These are phyloP conservation scores for Debaryomyces sp. DNA, from an alignment of 1,139 yeast genomes.

Conservation along the genomic window DNA sequence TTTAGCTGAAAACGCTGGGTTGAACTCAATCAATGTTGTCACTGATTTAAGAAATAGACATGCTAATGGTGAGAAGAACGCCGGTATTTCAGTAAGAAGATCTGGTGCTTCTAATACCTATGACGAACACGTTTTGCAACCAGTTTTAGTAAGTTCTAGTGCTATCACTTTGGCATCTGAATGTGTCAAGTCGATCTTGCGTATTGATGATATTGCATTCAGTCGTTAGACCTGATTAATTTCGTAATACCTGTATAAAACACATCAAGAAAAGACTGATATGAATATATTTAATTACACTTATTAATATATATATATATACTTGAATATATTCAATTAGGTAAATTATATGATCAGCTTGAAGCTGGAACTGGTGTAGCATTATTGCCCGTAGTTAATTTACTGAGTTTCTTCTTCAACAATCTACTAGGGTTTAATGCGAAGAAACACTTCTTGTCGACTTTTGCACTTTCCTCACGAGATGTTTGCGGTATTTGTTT, in stretches of 20 bases:
- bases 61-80: conserved; percentile 85
- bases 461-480: conserved; percentile 61
- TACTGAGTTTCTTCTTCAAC: conserved; percentile 43
- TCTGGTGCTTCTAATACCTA: conserved; percentile 91
- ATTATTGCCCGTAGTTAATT: conserved; percentile 12
- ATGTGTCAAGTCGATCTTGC: conserved; percentile 90
- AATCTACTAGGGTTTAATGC: conserved; percentile 60
- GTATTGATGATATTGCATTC: conserved; percentile 92
- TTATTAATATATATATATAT: conserved; percentile 4
- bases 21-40: conserved; percentile 91
- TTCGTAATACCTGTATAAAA: conserved; percentile 6
- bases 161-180: conserved; percentile 94
- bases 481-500: conserved; percentile 47
- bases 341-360: neutral
- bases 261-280: neutral
- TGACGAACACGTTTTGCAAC: conserved; percentile 95
- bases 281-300: neutral
- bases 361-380: conserved; percentile 1
- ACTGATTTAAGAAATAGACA: conserved; percentile 94
- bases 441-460: conserved; percentile 65
- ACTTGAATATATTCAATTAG: neutral
- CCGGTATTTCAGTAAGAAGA: conserved; percentile 96
- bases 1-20: conserved; percentile 96
- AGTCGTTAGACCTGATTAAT: conserved; percentile 29
- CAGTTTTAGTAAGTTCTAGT: conserved; percentile 90